These are phyloP conservation scores for Penicillium psychrofluorescens DNA, from an alignment of 495 filamentous ascomycete species.

Conservation along the genomic window DNA sequence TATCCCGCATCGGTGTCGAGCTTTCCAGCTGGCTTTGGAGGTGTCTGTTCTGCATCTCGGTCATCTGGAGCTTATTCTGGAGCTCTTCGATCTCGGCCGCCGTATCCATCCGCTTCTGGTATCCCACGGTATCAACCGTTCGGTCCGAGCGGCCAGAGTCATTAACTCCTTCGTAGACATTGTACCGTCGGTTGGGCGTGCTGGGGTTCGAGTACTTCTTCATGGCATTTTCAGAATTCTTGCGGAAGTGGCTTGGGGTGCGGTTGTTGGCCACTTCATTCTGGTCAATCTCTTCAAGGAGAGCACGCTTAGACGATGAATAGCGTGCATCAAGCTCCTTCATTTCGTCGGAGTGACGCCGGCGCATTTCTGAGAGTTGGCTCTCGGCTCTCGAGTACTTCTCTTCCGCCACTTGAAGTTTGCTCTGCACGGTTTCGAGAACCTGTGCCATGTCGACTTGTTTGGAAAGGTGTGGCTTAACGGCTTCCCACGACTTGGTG, in stretches of 20 bases:
- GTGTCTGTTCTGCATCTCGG: constrained; percentile 93
- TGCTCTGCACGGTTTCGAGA: constrained; percentile 81
- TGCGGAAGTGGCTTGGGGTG: constrained; percentile 69
- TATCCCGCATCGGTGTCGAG: constrained; percentile 47
- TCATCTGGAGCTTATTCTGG: constrained; percentile 91
- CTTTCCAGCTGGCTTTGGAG: constrained; percentile 82
- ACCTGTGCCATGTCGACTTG: constrained; percentile 82
- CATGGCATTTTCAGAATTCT: constrained; percentile 56
- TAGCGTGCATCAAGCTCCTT: constrained; percentile 65
- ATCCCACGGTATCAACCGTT: constrained; percentile 82
- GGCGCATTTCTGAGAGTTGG: constrained; percentile 72
- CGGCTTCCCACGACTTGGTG: constrained; percentile 53
- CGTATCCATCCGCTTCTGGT: constrained; percentile 84
- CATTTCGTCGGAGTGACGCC: constrained; percentile 63
- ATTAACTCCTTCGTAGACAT: constrained; percentile 53
- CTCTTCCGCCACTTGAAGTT: constrained; percentile 77
- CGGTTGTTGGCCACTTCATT: constrained; percentile 72
- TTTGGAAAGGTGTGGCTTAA: constrained; percentile 49
- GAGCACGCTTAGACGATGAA: constrained; percentile 60
- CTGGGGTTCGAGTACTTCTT: constrained; percentile 68
- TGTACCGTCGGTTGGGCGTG: constrained; percentile 65
- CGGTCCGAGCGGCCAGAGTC: constrained; percentile 84
- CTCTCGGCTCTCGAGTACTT: constrained; percentile 76
- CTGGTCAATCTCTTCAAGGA: constrained; percentile 81
- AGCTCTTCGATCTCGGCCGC: constrained; percentile 86